phyloP scores from a whole-genome alignment of 257 asterid species.

The Nicotiana undulata region DNA sequence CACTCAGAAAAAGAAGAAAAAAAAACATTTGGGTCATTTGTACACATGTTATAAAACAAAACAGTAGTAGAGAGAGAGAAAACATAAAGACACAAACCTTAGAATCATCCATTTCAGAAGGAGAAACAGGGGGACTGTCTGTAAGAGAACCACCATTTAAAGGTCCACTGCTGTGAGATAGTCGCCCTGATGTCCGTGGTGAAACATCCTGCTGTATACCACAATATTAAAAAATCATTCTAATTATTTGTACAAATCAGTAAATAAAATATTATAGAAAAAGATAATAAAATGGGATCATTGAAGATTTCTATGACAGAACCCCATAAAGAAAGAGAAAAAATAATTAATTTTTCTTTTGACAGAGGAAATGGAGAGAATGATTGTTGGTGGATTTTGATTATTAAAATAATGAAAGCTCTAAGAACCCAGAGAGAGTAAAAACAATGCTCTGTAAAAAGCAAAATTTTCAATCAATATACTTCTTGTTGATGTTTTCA shows the following conservation, averaged over 20 bases:
- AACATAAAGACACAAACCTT: constrained; percentile 43
- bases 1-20: background rate
- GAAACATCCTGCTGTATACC: constrained; percentile 87
- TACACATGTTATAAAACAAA: background rate
- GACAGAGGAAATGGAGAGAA: constrained; percentile 8
- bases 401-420: constrained; percentile 2
- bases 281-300: background rate
- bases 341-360: background rate
- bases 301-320: background rate
- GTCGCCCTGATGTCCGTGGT: constrained; percentile 94
- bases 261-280: background rate
- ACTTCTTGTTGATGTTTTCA: constrained; percentile 7
- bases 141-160: constrained; percentile 79
- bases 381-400: constrained; percentile 10
- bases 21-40: background rate
- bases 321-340: background rate
- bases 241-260: background rate
- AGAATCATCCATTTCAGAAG: constrained; percentile 68
- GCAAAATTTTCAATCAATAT: background rate
- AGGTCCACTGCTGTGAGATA: constrained; percentile 98
- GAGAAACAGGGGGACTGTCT: constrained; percentile 96
- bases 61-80: background rate
- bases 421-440: constrained; percentile 4
- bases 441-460: background rate
- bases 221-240: background rate